Conservation (phyloP, 1,284 basidiomycete species). For the Xerocomus cyaneibrunnescens region DNA sequence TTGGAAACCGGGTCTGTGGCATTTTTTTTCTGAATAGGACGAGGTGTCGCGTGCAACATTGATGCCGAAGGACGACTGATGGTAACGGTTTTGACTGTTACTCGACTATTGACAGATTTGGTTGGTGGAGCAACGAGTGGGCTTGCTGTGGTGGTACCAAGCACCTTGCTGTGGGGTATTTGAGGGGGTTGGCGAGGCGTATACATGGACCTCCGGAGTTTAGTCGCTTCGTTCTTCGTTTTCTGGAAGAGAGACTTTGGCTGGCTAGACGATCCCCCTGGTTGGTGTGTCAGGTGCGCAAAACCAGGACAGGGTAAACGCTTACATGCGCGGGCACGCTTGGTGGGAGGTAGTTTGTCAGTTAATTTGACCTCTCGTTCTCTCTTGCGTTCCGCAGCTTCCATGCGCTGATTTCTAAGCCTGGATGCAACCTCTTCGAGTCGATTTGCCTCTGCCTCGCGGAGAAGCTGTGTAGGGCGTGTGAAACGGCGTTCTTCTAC, state of each 20-base stretch:
- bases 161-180: slow-evolving; percentile 46
- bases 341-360: slow-evolving; percentile 59
- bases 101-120: slow-evolving; percentile 36
- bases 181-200: slow-evolving; percentile 50
- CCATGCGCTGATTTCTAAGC: slow-evolving; percentile 61
- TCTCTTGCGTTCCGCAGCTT: slow-evolving; percentile 68
- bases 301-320: not conserved
- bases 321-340: slow-evolving; percentile 60
- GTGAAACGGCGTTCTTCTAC: slow-evolving; percentile 6
- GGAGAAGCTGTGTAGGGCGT: slow-evolving; percentile 44
- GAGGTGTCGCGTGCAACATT: slow-evolving; percentile 13
- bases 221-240: slow-evolving; percentile 65
- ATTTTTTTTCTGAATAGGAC: slow-evolving; percentile 15
- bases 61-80: slow-evolving; percentile 32
- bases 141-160: slow-evolving; percentile 38
- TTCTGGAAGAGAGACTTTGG: slow-evolving; percentile 76
- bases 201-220: slow-evolving; percentile 61
- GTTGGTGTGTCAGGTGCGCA: slow-evolving; percentile 12
- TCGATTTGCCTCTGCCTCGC: slow-evolving; percentile 54
- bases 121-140: slow-evolving; percentile 36
- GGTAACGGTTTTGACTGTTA: slow-evolving; percentile 45
- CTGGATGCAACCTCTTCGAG: slow-evolving; percentile 59
- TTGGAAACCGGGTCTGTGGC: slow-evolving; percentile 11
- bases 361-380: slow-evolving; percentile 71
- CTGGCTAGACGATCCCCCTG: slow-evolving; percentile 50